Percentiles rank a stretch among this genome's conserved stretches.
Conservation (phyloP, 148 eudicot genomes). For the Fallopia convolvulus region DNA sequence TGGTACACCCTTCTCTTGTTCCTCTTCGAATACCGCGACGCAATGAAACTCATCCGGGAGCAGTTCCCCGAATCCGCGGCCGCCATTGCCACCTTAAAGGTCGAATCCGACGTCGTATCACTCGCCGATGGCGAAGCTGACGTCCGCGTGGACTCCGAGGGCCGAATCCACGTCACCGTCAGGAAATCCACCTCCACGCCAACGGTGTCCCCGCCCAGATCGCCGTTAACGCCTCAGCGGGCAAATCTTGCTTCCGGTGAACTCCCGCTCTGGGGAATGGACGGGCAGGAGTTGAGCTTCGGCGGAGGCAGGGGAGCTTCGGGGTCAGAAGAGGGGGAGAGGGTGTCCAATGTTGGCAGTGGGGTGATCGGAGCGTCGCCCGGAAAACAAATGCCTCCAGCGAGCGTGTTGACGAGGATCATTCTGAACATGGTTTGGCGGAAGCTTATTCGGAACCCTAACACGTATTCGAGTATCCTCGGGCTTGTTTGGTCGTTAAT, state of each 20-base stretch:
- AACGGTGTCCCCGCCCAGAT: not conserved
- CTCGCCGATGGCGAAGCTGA: not conserved
- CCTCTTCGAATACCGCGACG: constrained; percentile 33
- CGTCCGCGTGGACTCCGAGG: not conserved
- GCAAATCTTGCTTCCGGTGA: not conserved
- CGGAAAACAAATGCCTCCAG: not conserved
- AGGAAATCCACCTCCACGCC: not conserved
- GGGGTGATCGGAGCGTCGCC: not conserved
- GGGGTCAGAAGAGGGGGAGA: not conserved
- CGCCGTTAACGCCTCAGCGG: not conserved
- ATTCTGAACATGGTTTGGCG: constrained; percentile 77
- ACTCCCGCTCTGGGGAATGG: not conserved
- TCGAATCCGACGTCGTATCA: not conserved
- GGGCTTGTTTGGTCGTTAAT: constrained; percentile 77
- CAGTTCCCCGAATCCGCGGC: not conserved
- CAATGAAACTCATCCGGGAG: constrained; percentile 17
- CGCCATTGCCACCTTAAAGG: not conserved
- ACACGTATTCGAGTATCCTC: constrained; percentile 73
- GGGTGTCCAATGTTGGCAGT: not conserved
- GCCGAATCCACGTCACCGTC: not conserved
- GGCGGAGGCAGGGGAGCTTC: not conserved
- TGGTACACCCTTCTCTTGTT: constrained; percentile 45
- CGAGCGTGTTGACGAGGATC: not conserved
- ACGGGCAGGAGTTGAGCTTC: not conserved
- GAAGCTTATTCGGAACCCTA: constrained; percentile 75